These are phyloP conservation scores for Phanerochaete carnosa DNA, from an alignment of 768 basidiomycete genomes.

Conservation along the genomic window DNA sequence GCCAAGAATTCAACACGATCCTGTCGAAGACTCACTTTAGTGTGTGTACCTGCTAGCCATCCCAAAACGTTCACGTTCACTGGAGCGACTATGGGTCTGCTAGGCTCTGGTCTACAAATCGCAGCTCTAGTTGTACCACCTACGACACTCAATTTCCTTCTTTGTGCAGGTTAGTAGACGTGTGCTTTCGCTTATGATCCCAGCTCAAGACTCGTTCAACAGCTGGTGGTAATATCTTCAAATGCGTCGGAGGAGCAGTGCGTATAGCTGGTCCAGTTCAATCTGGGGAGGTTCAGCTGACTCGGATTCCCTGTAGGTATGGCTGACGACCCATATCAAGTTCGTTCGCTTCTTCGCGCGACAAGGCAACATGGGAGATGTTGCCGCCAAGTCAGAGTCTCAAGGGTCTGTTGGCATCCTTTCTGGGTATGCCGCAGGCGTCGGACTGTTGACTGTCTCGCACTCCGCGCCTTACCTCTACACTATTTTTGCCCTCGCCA, in stretches of 20 bases:
- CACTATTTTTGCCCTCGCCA: conserved; percentile 20
- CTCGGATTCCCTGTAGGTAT: conserved; percentile 16
- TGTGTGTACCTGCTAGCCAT: conserved; percentile 8
- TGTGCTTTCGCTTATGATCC: background rate
- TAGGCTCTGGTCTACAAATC: conserved; percentile 25
- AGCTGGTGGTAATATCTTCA: conserved; percentile 28
- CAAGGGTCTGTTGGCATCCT: conserved; percentile 27
- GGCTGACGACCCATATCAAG: conserved; percentile 29
- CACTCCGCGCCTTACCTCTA: conserved; percentile 26
- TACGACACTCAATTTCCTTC: conserved; percentile 20
- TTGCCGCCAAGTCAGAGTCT: conserved; percentile 28
- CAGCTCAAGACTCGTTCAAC: background rate
- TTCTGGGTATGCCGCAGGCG: conserved; percentile 23
- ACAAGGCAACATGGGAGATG: conserved; percentile 27
- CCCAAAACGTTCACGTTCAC: conserved; percentile 27
- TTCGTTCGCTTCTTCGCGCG: conserved; percentile 25
- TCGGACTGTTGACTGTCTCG: conserved; percentile 24
- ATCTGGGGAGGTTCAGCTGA: background rate
- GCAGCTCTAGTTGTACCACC: conserved; percentile 21
- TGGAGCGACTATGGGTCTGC: conserved; percentile 18
- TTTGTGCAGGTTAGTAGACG: conserved; percentile 18
- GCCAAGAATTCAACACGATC: background rate
- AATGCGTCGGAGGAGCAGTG: conserved; percentile 25
- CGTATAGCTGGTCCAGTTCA: conserved; percentile 1
- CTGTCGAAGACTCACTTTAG: background rate